A percentile compares a stretch with the other conserved stretches of the same genome.
These are phyloP conservation scores for Cinnamomum chago DNA, from an alignment of 164 flowering plant species.

Conservation along the genomic window DNA sequence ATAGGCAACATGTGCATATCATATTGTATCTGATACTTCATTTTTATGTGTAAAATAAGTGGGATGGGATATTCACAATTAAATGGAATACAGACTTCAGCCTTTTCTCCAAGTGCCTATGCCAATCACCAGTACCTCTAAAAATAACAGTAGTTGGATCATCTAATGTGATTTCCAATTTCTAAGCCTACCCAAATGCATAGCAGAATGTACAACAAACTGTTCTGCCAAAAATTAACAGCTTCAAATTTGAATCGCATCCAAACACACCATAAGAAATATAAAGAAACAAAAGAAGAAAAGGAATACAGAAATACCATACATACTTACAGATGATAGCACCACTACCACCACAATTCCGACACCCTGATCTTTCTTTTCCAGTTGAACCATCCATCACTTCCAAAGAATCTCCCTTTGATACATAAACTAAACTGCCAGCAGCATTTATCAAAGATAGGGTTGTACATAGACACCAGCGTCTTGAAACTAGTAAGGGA, in stretches of 20 bases:
- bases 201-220: too few species aligned
- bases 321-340: constrained; percentile 77
- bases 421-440: constrained; percentile 21
- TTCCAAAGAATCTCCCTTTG: constrained; percentile 44
- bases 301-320: not conserved
- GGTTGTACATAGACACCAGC: constrained; percentile 58
- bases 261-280: not conserved
- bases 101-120: not conserved
- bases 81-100: not conserved
- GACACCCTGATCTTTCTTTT: constrained; percentile 60
- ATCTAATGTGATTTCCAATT: not conserved
- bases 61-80: not conserved
- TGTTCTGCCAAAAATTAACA: too few species aligned
- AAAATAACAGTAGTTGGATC: too few species aligned
- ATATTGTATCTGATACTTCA: too few species aligned
- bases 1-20: too few species aligned
- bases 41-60: not conserved
- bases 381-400: constrained; percentile 14
- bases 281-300: not conserved
- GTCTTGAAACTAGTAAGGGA: constrained; percentile 39
- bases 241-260: not conserved
- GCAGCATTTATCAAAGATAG: constrained; percentile 40
- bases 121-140: not conserved
- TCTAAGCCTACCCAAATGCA: not conserved
- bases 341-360: constrained; percentile 90